Conservation (phyloP, 2,329 filamentous ascomycete genomes). For the Microsporum canis region DNA sequence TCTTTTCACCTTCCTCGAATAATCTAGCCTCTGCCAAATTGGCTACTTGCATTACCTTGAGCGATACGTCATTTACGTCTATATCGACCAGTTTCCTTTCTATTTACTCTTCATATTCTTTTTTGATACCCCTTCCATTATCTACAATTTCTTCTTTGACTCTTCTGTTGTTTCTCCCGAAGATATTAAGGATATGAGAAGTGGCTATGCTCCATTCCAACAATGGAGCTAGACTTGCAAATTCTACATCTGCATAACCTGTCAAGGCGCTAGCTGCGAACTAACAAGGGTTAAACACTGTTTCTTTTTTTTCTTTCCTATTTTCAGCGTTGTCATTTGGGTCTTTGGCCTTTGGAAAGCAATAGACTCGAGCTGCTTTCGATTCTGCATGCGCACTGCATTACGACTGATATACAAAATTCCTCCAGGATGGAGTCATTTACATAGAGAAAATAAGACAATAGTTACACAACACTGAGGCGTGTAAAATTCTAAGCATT, state of each 20-base stretch:
- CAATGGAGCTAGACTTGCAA: slow-evolving; percentile 10
- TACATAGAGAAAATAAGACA: neutral
- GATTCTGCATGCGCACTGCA: slow-evolving; percentile 1
- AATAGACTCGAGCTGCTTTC: neutral
- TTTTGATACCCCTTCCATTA: slow-evolving; percentile 6
- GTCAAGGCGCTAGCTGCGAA: slow-evolving; percentile 13
- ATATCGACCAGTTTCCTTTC: slow-evolving; percentile 2
- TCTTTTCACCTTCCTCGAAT: slow-evolving; percentile 90
- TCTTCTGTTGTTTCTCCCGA: slow-evolving; percentile 5
- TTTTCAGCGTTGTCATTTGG: neutral
- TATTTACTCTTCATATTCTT: neutral
- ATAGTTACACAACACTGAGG: neutral
- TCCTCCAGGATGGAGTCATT: neutral
- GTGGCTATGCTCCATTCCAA: slow-evolving; percentile 12
- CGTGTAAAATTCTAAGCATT: too few relatives aligned
- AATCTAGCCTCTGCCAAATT: neutral
- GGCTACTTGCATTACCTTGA: neutral
- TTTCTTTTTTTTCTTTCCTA: neutral
- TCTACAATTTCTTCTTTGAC: slow-evolving; percentile 5
- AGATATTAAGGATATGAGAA: slow-evolving; percentile 6
- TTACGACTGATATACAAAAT: neutral
- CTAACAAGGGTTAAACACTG: slow-evolving; percentile 13
- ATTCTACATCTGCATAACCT: slow-evolving; percentile 10
- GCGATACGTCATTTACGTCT: neutral
- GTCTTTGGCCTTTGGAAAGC: neutral